Evolutionary conservation across 2,329 filamentous ascomycete genomes (phyloP), one percentile per base, ranked within the genome.

Genomic region (Penicillium sp.): DNA sequence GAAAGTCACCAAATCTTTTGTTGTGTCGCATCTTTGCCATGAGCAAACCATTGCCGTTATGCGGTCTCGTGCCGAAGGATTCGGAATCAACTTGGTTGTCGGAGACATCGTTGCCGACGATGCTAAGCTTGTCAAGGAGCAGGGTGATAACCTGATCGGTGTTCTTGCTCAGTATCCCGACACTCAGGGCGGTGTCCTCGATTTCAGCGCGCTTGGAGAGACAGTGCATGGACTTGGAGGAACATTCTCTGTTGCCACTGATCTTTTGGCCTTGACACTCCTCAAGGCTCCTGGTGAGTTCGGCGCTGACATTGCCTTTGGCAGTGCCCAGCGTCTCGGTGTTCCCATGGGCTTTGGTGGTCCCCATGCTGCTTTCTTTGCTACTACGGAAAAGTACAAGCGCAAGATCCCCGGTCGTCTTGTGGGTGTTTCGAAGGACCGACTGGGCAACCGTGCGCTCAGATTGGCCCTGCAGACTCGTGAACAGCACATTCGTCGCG

Each of bases 281-380:
- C 82, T 97, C 51, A 94, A 89, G 51, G 90, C 93, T 1, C 93
- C 93, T 0, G 92, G 92, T 49, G 93, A 97, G 69, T 97, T 93
- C 76, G 93, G 93, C 43, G 93, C 93, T 21, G 93, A 97, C 69
- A 90, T 97, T 65, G 93, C 92, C 5, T 96, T 97, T 69, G 93
- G 93, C 63, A 96, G 88, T 68, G 87, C 93, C 16, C 93, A 97
- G 77, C 82, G 93, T 58, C 89, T 97, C 60, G 93, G 93, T 71
- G 90, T 97, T 12, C 92, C 93, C 2, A 85, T 97, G 69, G 93
- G 93, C 50, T 95, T 87, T 65, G 93, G 93, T 66, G 93, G 93
- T 20, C 93, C 93, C n/a, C 93, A 97, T 68, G 93, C 93, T 24
- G 93, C 92, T 18, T 97, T 97, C 82, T 97, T 97, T 71, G 90